Evolutionary conservation across 495 filamentous ascomycete genomes (phyloP), one percentile per base, ranked within the genome.

Genomic region (Chaetomium tenue): DNA sequence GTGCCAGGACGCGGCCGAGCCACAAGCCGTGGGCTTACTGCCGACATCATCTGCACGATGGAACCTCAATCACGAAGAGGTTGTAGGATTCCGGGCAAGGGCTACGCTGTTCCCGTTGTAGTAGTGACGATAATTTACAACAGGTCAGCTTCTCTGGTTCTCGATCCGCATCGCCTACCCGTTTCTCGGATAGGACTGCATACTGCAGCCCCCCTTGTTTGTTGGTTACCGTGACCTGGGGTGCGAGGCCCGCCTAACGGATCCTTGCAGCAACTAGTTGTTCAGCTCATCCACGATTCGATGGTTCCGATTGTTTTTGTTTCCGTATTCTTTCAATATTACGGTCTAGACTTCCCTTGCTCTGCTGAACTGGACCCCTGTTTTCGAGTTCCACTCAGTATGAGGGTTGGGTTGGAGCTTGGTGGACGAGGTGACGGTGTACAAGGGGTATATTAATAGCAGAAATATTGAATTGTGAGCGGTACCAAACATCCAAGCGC

Each of bases 401-500:
- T 37, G 33, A 6, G 5, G 33, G 33, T 7, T 37, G 5, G 33
- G 33, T 1, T 37, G 33, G 9, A 37, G 33, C 11, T 37, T 37
- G 33, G 26, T 8, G 25, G 54, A 12, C 16, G 48, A 0, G 12
- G 51, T 5, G 54, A 58, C 39, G 23, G 53, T 6, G 44, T 47
- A 26, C 22, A 5, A 28, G 39, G 26, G 12, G 0, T 30, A 65
- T 46, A 66, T 62, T 62, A 62, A 57, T 66, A 66, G 64, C 18
- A 60, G 39, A n/a, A 56, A 37, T 61, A 66, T 44, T 40, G 52
- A 7, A 33, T 47, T 55, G 30, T 8, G 9, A 20, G 9, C 47
- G 18, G 47, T 47, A 28, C 28, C 51, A 30, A 22, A 9, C 11
- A 22, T 15, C 13, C 6, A 28, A 42, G 20, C 40, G 26, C 46